phyloP scores from a whole-genome alignment of 83 land plant species.

The Diphasiastrum complanatum region DNA sequence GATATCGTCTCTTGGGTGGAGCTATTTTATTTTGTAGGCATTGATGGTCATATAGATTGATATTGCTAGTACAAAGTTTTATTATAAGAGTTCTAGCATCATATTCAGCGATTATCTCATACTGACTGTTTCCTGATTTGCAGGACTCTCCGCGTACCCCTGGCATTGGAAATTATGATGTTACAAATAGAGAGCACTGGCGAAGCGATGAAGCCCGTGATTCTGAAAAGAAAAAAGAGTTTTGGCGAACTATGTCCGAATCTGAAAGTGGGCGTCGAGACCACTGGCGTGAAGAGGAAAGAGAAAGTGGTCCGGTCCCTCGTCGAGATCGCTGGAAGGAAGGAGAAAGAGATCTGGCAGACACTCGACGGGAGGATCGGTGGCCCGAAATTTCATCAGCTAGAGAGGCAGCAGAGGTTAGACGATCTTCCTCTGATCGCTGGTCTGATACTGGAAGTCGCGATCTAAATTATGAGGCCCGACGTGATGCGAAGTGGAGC shows the following conservation, averaged over 20 bases:
- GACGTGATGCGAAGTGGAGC: conserved; percentile 83
- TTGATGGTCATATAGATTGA: too few species aligned
- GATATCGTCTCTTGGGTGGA: too few species aligned
- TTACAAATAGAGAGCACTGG: conserved; percentile 3
- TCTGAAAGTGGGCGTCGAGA: conserved; percentile 2
- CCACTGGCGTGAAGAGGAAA: conserved; percentile 20
- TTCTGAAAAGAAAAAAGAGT: conserved; percentile 11
- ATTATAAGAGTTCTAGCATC: too few species aligned
- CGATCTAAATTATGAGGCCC: conserved; percentile 46
- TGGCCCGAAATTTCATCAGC: conserved; percentile 25
- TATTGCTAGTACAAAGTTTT: too few species aligned
- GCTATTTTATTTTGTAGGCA: too few species aligned
- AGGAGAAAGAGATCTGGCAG: conserved; percentile 15
- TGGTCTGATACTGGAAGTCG: conserved; percentile 48
- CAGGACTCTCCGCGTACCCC: neutral
- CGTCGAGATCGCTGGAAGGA: conserved; percentile 24
- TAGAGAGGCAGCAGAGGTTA: conserved; percentile 41
- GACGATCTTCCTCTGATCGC: conserved; percentile 47
- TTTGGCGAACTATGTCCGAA: conserved; percentile 16
- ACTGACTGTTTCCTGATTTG: neutral
- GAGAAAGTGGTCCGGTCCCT: conserved; percentile 5
- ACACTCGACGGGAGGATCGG: conserved; percentile 27
- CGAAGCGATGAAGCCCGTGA: conserved; percentile 17
- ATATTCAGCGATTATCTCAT: too few species aligned
- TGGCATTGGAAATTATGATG: neutral